Base-by-base conservation (phyloP, 345 rosid genomes). In the Erodium maritimum region DNA sequence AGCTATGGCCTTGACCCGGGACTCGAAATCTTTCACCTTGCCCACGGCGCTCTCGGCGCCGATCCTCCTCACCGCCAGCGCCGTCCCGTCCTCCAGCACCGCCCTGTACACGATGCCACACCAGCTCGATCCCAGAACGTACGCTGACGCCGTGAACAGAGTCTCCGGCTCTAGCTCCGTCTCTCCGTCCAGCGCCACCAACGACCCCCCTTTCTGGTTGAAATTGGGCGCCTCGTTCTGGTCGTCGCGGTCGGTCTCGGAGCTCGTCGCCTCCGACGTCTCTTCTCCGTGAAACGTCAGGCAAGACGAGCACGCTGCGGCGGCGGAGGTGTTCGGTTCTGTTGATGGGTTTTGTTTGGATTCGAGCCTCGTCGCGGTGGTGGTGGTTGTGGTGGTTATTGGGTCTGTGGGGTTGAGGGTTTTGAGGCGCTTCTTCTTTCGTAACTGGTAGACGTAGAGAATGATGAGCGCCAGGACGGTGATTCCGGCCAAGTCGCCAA, bases 1-100 rank as follows among this genome's bases (percentile, higher is more conserved):
- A 4, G 86, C 89, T 19, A 86, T 72, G 0, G 69, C 51, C 68
- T 76, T 79, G 61, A 89, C 81, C 48, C 80, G 87, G 64, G 61
- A 70, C 77, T 91, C 96, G 34, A 91, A 91, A 5, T 80, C 96
- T 66, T 78, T 88, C 1, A 81, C 53, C 61, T 76, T 79, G 61
- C 54, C 73, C 1, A 68, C 64, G 0, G 87, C 76, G 53, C 62
- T 72, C 66, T 91, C 93, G 33, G 33, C 33, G 59, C 91, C 99
- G 23, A 91, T 91, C 55, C 99, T 75, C 63, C 99, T 72, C 60
- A 91, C 96, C 0, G 99, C 94, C 23, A 86, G 75, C 0, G 86
- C 79, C 16, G 75, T 69, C 19, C 95, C 94, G 66, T 82, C 73
- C 34, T 61, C 84, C 1, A 91, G 71, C 66, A 88, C 95, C 14